A percentile compares a stretch with the other conserved stretches of the same genome.
Conservation (phyloP, 129 eudicot genomes). For the Glebionis coronaria region DNA sequence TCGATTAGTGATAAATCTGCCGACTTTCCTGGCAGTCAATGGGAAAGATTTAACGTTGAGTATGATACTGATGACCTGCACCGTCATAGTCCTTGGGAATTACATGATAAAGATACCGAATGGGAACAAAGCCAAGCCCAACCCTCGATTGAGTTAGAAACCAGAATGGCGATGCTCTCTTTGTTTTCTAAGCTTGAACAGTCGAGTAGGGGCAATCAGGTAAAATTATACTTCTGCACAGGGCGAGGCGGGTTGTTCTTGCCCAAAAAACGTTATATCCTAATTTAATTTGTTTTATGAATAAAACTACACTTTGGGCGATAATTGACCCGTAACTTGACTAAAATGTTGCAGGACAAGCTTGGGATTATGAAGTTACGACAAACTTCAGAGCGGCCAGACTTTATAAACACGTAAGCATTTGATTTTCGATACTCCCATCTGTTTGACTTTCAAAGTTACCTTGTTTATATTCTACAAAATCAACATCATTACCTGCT, state of each 20-base stretch:
- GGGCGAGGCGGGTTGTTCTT: background rate
- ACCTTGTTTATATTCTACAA: background rate
- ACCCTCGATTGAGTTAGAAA: conserved; percentile 39
- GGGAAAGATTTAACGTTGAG: conserved; percentile 62
- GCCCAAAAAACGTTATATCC: background rate
- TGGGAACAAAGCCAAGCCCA: conserved; percentile 37
- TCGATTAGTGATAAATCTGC: conserved; percentile 38
- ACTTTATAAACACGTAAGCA: conserved; percentile 65
- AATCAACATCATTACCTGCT: background rate
- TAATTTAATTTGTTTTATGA: too few relatives aligned
- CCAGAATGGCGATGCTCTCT: conserved; percentile 36
- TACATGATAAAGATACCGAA: conserved; percentile 40
- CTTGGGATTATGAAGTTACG: conserved; percentile 59
- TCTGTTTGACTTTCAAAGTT: background rate
- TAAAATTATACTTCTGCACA: conserved; percentile 1
- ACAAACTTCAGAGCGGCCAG: conserved; percentile 47
- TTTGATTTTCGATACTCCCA: conserved; percentile 1
- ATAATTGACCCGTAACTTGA: too few relatives aligned
- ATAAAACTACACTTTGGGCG: too few relatives aligned
- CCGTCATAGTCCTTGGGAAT: conserved; percentile 88
- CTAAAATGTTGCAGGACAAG: conserved; percentile 77
- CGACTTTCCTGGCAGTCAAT: conserved; percentile 77
- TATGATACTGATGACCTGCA: conserved; percentile 29
- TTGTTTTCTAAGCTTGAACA: conserved; percentile 43
- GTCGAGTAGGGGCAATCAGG: conserved; percentile 49